Conservation (phyloP, 495 filamentous ascomycete genomes). For the Penicillium canariense region DNA sequence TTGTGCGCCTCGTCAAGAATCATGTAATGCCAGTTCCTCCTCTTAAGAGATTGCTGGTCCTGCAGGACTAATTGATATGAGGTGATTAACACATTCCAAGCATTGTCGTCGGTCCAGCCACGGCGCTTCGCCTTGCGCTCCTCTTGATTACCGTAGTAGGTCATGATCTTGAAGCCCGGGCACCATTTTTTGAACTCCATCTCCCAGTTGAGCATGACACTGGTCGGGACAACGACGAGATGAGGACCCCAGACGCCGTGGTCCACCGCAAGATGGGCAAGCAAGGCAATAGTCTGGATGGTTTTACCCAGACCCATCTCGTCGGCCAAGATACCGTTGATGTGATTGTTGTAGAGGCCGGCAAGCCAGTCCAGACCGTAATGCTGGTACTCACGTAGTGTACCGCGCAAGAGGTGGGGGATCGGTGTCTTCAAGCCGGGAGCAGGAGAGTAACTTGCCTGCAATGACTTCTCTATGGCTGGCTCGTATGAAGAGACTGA, state of each 20-base stretch:
- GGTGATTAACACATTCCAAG: slow-evolving; percentile 96
- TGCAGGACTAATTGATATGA: slow-evolving; percentile 95
- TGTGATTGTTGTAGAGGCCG: slow-evolving; percentile 83
- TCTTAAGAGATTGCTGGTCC: slow-evolving; percentile 89
- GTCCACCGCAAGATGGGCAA: slow-evolving; percentile 90
- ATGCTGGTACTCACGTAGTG: slow-evolving; percentile 93
- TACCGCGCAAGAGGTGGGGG: slow-evolving; percentile 87
- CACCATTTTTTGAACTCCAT: slow-evolving; percentile 99
- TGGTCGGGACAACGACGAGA: slow-evolving; percentile 93
- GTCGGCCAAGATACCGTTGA: slow-evolving; percentile 97
- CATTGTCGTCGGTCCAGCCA: slow-evolving; percentile 85
- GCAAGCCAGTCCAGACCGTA: slow-evolving; percentile 96
- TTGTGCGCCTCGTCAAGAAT: slow-evolving; percentile 98
- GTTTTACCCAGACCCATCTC: slow-evolving; percentile 99
- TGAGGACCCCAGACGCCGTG: slow-evolving; percentile 95
- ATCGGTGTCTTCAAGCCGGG: slow-evolving; percentile 66
- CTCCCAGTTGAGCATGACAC: slow-evolving; percentile 99
- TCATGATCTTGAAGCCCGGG: slow-evolving; percentile 96
- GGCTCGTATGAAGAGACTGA: slow-evolving; percentile 60
- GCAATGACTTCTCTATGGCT: slow-evolving; percentile 34
- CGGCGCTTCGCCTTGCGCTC: slow-evolving; percentile 86
- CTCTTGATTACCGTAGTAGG: slow-evolving; percentile 92
- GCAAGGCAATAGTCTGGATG: slow-evolving; percentile 93
- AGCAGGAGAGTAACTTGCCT: slow-evolving; percentile 32
- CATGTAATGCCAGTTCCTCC: slow-evolving; percentile 96